Conservation (phyloP, 2,329 filamentous ascomycete species). For the Coniochaeta sp. region DNA sequence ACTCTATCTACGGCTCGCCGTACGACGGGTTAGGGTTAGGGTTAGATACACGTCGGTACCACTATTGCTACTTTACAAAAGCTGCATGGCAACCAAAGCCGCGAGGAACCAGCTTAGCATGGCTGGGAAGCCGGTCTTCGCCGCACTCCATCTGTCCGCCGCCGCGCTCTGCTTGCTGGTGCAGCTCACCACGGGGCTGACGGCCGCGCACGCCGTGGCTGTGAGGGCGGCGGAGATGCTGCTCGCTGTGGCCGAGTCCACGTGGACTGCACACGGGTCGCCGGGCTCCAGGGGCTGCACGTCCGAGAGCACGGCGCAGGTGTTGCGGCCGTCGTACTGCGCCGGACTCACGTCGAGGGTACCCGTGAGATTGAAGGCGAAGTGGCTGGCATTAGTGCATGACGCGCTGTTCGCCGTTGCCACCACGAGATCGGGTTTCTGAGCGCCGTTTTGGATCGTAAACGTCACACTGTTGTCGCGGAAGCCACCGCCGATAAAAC, state of each 20-base stretch:
- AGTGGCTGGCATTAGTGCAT: neutral
- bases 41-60: no score
- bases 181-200: neutral
- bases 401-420: conserved; percentile 3
- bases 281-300: neutral
- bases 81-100: no score
- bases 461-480: conserved; percentile 4
- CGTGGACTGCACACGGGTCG: conserved; percentile 1
- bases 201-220: neutral
- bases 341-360: conserved; percentile 1
- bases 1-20: no score
- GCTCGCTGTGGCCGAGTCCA: neutral
- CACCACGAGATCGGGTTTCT: conserved; percentile 9
- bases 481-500: neutral
- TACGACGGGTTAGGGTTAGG: no score
- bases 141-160: no score
- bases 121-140: no score
- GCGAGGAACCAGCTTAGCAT: no score
- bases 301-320: conserved; percentile 2
- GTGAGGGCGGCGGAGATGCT: conserved; percentile 4
- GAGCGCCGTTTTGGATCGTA: conserved; percentile 8
- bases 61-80: no score
- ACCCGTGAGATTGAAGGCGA: conserved; percentile 7
- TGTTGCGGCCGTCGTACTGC: neutral
- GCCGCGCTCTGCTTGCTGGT: no score